Evolutionary conservation across 306 rosid genomes (phyloP), one percentile per base, ranked within the genome.

Genomic region (Malus fusca): DNA sequence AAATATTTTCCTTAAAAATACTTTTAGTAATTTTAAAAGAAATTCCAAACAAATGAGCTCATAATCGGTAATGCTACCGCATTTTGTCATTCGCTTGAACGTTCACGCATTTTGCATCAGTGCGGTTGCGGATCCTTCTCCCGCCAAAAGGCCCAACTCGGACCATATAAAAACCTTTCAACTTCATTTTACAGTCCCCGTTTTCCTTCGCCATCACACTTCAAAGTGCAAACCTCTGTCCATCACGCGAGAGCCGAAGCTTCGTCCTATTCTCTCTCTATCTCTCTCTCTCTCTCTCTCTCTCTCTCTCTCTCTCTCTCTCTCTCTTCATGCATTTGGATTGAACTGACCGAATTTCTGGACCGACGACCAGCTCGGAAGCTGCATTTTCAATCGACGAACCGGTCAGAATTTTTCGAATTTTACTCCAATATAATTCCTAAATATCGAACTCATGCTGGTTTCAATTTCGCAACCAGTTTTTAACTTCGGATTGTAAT

Each of bases 71-170:
- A 9, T 40, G 3, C 44, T 8, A 2, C 44, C 44, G 0, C 44
- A 42, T 42, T 42, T 9, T 9, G 12, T 42, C 44, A 42, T 42
- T 40, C 3, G 12, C 44, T 9, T 0, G 44, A 4, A 53, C 6
- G 43, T 9, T 68, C 30, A 18, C 21, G 19, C 37, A 58, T 44
- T 42, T 42, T 61, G 37, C 22, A 72, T 23, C 9, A 3, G 62
- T 12, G 70, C 11, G 7, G 18, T 55, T 68, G 11, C 71, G 65
- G 70, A 35, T 14, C 71, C 66, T 18, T 60, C 37, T 52, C 79
- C 81, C 79, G 74, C 82, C 79, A 68, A 72, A 77, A 77, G 75
- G 11, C 21, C 22, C 65, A 33, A 18, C 51, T 30, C 72, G n/a
- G 37, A 28, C 17, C 22, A 74, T 75, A 79, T 75, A 81, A 82